Evolutionary conservation across 768 basidiomycete genomes (phyloP).

Genomic region (Xerocomus spinulosus): DNA sequence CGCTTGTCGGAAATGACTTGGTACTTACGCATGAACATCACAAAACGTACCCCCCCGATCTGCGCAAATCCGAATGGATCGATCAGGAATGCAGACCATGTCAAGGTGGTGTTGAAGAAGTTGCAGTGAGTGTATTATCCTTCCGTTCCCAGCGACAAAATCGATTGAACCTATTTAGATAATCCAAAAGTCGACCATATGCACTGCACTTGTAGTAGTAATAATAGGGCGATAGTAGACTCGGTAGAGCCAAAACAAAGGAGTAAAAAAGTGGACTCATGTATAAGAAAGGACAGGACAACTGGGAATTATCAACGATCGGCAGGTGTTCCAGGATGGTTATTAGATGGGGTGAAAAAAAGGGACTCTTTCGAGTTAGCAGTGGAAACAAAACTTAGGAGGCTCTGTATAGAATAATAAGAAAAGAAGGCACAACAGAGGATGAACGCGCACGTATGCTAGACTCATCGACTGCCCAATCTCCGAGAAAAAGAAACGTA

Average conservation of each 20-base stretch:
- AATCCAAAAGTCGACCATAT: constrained; percentile 19
- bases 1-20: neutral
- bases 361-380: constrained; percentile 12
- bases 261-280: neutral
- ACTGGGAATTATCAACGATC: constrained; percentile 23
- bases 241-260: neutral
- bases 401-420: constrained; percentile 4
- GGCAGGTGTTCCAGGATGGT: constrained; percentile 15
- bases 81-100: constrained; percentile 49
- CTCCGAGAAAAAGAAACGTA: constrained; percentile 2
- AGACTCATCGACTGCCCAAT: constrained; percentile 11
- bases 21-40: constrained; percentile 74
- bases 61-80: constrained; percentile 79
- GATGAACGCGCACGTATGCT: constrained; percentile 2
- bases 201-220: constrained; percentile 14
- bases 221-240: neutral
- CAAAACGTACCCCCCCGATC: constrained; percentile 93
- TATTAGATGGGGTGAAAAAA: constrained; percentile 22
- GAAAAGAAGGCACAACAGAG: neutral
- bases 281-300: constrained; percentile 19
- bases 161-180: constrained; percentile 7
- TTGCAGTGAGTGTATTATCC: neutral
- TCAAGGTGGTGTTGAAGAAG: neutral
- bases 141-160: constrained; percentile 7
- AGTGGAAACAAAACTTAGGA: neutral